phyloP scores from a whole-genome alignment of 2,329 filamentous ascomycete species.

The Camillea tinctor region DNA sequence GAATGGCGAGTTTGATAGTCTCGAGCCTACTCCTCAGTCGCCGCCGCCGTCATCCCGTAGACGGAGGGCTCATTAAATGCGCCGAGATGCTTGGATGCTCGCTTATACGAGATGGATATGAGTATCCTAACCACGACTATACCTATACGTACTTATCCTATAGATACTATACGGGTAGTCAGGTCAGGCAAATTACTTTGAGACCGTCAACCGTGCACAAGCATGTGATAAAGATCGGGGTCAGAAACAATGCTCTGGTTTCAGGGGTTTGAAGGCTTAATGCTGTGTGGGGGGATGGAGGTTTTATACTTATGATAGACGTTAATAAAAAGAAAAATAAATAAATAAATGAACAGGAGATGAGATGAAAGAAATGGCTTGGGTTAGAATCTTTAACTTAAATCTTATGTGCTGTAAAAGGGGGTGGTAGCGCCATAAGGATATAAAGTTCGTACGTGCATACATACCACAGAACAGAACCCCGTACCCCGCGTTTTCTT shows the following conservation, averaged over 20 bases:
- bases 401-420: not conserved
- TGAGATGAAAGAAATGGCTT: not conserved
- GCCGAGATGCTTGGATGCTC: not conserved
- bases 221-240: not conserved
- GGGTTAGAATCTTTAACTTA: too few relatives aligned
- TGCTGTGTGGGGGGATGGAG: not conserved
- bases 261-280: not conserved
- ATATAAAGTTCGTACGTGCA: too few relatives aligned
- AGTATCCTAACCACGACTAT: not conserved
- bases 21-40: constrained; percentile 20
- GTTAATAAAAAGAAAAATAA: too few relatives aligned
- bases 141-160: not conserved
- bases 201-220: not conserved
- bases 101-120: not conserved
- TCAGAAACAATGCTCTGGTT: not conserved
- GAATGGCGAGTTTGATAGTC: constrained; percentile 23
- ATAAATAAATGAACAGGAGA: too few relatives aligned
- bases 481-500: not conserved
- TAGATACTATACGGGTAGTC: not conserved
- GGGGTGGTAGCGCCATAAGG: not conserved
- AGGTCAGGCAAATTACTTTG: not conserved
- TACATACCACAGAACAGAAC: too few relatives aligned
- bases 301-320: not conserved
- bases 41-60: constrained; percentile 11
- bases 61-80: not conserved